Percentiles rank a stretch among this genome's conserved stretches.
Evolutionary conservation across 495 filamentous ascomycete genomes (phyloP).

Genomic region (Aspergillus conjunctus): DNA sequence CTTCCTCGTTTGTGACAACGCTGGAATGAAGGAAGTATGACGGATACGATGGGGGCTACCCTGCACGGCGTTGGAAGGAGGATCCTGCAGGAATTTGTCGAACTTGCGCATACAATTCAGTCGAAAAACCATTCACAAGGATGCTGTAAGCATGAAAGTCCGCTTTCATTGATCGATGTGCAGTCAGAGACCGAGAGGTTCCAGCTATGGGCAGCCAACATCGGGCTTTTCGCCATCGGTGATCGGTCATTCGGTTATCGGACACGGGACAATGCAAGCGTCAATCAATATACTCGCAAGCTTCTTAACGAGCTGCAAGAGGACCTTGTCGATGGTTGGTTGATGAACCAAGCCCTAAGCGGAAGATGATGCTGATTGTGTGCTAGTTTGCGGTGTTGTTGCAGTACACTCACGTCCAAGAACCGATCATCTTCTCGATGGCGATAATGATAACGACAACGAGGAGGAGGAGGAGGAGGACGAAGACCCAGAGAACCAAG

Average conservation of each 20-base stretch:
- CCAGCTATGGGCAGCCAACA: slow-evolving; percentile 9
- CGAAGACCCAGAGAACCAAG: not conserved
- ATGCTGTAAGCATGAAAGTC: not conserved
- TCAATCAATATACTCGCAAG: not conserved
- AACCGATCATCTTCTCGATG: too few species aligned
- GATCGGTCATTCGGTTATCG: slow-evolving; percentile 9
- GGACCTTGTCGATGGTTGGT: slow-evolving; percentile 1
- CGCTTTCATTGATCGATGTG: not conserved
- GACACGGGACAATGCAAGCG: not conserved
- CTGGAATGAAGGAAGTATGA: not conserved
- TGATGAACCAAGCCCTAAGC: not conserved
- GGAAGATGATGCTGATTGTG: not conserved
- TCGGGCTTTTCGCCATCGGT: slow-evolving; percentile 1
- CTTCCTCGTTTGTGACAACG: not conserved
- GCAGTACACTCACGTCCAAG: not conserved
- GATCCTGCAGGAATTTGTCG: not conserved
- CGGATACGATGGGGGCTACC: not conserved
- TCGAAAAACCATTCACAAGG: not conserved
- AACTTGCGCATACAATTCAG: not conserved
- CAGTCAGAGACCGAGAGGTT: slow-evolving; percentile 9
- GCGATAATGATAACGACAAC: not conserved
- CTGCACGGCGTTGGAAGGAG: not conserved
- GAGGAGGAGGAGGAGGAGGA: not conserved
- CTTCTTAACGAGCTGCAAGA: not conserved
- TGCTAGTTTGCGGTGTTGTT: not conserved